Evolutionary conservation across 768 basidiomycete species (phyloP), one percentile per base, ranked within the genome.

Genomic region (Tricholoma bakamatsutake): DNA sequence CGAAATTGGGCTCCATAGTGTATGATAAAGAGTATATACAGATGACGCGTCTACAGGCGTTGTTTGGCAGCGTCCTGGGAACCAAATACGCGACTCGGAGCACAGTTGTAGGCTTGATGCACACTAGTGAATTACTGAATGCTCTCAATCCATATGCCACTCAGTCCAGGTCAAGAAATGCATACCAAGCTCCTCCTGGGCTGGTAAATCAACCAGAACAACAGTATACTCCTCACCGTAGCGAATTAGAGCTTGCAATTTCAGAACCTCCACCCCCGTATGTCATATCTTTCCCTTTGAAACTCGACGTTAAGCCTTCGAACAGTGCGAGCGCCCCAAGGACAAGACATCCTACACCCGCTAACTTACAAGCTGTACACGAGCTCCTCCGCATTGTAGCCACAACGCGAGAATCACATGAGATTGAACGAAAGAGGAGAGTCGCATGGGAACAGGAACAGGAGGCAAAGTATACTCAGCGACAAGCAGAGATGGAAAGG

Each of bases 121-220:
- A 79, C 62, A 78, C 82, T 57, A 90, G 87, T 73, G 87, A 90
- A 69, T 81, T 90, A 55, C 85, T 84, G 8, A 83, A 90, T 65
- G 88, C 88, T 5, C 83, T 90, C 62, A 90, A 90, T 67, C 87
- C 87, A 10, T 74, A 82, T 64, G 75, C 80, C 55, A 76, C 74
- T 34, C 79, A 80, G 52, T 62, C 72, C 15, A 71, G 78, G 58
- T 60, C 68, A 17, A 67, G 75, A 40, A 56, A 65, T 2, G 57
- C 64, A 0, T 69, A 66, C 31, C 43, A 62, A n/a, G 33, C 69
- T 48, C 55, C 70, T 8, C 58, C 64, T 27, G 68, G 73, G 42
- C 61, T 66, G 2, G 61, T 66, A 37, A 65, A 67, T 5, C 65
- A 64, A 27, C 64, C 65, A 13, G 67, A 37, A 9, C 48, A 70